Base-by-base conservation (phyloP, 331 rosid species). In the Dryas integrifolia region DNA sequence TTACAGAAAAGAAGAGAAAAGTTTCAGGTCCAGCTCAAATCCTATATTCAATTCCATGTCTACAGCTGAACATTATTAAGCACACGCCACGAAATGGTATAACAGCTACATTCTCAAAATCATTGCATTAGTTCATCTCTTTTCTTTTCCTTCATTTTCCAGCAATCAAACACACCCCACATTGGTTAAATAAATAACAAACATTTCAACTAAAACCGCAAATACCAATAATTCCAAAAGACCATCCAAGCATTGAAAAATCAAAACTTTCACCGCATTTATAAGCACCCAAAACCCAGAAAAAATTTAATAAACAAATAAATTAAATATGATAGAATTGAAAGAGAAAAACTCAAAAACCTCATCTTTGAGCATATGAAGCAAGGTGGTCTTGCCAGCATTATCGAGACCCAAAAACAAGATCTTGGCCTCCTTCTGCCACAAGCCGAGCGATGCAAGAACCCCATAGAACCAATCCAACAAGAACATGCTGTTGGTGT, bases 381-480 rank as follows among this genome's bases (percentile, higher is more conserved):
- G 97, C 83, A 92, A 76, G 67, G 97, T 92, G 49, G 97, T 92
- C 73, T 92, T 92, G 9, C 97, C 97, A 4, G 97, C 96, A 77
- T 92, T 92, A 67, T 92, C 97, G 40, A 92, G 97, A 15, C 97
- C 97, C 71, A 89, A 73, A 83, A 92, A 92, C 64, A 92, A 84
- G 93, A 92, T 92, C 90, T 92, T 92, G 44, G 97, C 97, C 83
- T 92, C 97, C 79, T 92, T 92, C 77, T 92, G 96, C 96, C 97
- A 92, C 51, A 92, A 65, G 0, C 97, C 97, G n/a, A 89, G 92
- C 45, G 97, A 92, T 3, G 97, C 92, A 61, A 92, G 87, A 84
- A 92, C 74, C 40, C 96, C 97, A 64, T 92, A 89, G 68, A 92
- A 87, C 97, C 97, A 92, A 86, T 92, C 96, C 1, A 83, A 18